phyloP scores from a whole-genome alignment of 2,329 filamentous ascomycete genomes.

The Venturia carpophila region DNA sequence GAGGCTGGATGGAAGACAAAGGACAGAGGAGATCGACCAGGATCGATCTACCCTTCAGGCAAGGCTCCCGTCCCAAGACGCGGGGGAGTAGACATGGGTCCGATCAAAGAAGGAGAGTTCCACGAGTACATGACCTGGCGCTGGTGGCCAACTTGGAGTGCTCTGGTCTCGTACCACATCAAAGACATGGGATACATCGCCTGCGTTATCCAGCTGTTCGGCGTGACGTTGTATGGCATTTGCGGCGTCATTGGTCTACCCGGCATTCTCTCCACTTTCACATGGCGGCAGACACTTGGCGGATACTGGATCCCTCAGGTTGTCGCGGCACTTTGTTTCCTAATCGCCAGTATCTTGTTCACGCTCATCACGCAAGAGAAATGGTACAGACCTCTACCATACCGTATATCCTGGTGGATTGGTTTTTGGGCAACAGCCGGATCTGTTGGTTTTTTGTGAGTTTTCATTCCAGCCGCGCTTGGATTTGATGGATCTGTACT shows the following conservation, averaged over 20 bases:
- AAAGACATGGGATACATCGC: constrained; percentile 28
- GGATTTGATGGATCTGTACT: background rate
- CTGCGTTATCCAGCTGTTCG: constrained; percentile 26
- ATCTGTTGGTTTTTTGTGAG: constrained; percentile 25
- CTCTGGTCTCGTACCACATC: constrained; percentile 24
- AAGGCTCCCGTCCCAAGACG: constrained; percentile 21
- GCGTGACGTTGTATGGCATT: constrained; percentile 25
- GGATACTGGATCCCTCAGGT: constrained; percentile 27
- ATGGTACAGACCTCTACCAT: constrained; percentile 25
- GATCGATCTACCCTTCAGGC: constrained; percentile 20
- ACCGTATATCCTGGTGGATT: constrained; percentile 27
- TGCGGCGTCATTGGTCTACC: constrained; percentile 25
- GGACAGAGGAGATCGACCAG: constrained; percentile 18
- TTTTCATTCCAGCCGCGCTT: constrained; percentile 16
- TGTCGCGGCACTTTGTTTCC: constrained; percentile 26
- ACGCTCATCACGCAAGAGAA: constrained; percentile 27
- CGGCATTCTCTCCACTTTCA: constrained; percentile 24
- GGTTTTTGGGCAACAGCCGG: constrained; percentile 25
- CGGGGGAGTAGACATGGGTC: constrained; percentile 22
- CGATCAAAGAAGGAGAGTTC: constrained; percentile 19
- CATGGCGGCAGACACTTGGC: constrained; percentile 22
- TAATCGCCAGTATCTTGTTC: constrained; percentile 26
- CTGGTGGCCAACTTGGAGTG: constrained; percentile 27
- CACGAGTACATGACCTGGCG: constrained; percentile 23
- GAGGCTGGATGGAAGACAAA: constrained; percentile 21